Evolutionary conservation across 768 basidiomycete species (phyloP).

Genomic region (Pleurotus salmoneostramineus): DNA sequence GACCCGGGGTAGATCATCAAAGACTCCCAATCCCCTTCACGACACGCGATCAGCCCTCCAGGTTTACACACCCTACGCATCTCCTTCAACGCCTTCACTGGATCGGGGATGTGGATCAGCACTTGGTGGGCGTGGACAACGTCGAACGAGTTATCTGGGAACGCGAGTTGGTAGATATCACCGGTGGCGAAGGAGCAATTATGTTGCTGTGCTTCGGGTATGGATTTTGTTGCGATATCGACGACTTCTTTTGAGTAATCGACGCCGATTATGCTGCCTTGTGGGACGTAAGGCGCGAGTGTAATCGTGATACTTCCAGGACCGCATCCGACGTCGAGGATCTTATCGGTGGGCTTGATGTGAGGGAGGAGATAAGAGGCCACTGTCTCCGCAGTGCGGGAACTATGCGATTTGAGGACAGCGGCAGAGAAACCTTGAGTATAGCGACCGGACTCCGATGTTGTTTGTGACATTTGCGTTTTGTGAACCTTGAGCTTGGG

Average conservation of each 20-base stretch:
- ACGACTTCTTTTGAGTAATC: slow-evolving; percentile 32
- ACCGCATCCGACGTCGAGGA: slow-evolving; percentile 51
- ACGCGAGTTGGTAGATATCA: slow-evolving; percentile 31
- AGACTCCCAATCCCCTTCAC: slow-evolving; percentile 34
- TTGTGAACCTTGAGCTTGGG: no score
- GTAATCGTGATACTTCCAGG: slow-evolving; percentile 47
- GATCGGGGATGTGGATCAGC: slow-evolving; percentile 41
- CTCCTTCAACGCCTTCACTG: slow-evolving; percentile 36
- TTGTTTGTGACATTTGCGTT: no score
- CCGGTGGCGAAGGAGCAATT: slow-evolving; percentile 37
- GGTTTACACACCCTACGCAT: slow-evolving; percentile 43
- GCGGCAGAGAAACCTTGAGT: slow-evolving; percentile 4
- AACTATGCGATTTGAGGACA: not conserved
- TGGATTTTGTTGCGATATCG: slow-evolving; percentile 22
- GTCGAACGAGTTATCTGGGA: slow-evolving; percentile 40
- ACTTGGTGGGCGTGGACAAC: slow-evolving; percentile 49
- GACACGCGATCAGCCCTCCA: slow-evolving; percentile 40
- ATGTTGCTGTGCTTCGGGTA: slow-evolving; percentile 17
- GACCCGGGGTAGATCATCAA: not conserved
- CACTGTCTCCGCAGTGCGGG: not conserved
- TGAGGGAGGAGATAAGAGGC: not conserved
- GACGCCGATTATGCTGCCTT: slow-evolving; percentile 39
- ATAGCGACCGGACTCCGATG: not conserved
- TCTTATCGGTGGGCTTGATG: slow-evolving; percentile 11
- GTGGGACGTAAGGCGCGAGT: slow-evolving; percentile 33